Evolutionary conservation across 1,284 basidiomycete genomes (phyloP).

Genomic region (Fomitopsis schrenkii): DNA sequence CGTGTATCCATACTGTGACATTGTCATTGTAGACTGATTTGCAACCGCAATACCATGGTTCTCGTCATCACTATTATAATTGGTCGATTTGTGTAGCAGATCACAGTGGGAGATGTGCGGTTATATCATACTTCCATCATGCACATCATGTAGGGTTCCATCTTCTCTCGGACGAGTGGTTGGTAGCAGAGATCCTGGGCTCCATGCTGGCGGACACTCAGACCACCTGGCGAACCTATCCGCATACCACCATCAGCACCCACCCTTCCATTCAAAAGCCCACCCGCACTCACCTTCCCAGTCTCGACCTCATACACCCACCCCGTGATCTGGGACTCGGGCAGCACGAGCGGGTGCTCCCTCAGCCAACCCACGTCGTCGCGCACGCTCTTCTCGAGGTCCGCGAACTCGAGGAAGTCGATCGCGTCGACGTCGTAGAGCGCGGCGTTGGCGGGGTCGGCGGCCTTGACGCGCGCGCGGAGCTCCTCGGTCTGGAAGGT

Average conservation of each 20-base stretch:
- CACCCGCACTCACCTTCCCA: conserved; percentile 42
- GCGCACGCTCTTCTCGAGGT: conserved; percentile 52
- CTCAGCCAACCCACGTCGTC: conserved; percentile 55
- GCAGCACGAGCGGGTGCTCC: conserved; percentile 49
- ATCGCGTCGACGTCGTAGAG: conserved; percentile 44
- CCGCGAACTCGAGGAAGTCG: conserved; percentile 54
- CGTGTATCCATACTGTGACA: conserved; percentile 2
- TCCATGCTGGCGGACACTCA: neutral
- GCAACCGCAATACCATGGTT: neutral
- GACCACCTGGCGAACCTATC: neutral
- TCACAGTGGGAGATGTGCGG: too few species aligned
- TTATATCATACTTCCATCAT: too few species aligned
- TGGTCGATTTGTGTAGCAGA: neutral
- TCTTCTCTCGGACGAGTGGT: too few species aligned
- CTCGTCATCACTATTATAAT: neutral
- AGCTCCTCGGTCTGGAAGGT: conserved; percentile 52
- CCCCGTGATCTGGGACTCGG: conserved; percentile 52
- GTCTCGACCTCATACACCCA: conserved; percentile 66
- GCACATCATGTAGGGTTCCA: too few species aligned
- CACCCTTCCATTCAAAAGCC: neutral
- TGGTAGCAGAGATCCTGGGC: too few species aligned
- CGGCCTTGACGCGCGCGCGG: conserved; percentile 45
- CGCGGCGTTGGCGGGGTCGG: conserved; percentile 34
- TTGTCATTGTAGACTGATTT: neutral
- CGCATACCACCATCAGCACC: neutral